phyloP scores from a whole-genome alignment of 2,329 filamentous ascomycete genomes.

The Rhynchosporium secalis region DNA sequence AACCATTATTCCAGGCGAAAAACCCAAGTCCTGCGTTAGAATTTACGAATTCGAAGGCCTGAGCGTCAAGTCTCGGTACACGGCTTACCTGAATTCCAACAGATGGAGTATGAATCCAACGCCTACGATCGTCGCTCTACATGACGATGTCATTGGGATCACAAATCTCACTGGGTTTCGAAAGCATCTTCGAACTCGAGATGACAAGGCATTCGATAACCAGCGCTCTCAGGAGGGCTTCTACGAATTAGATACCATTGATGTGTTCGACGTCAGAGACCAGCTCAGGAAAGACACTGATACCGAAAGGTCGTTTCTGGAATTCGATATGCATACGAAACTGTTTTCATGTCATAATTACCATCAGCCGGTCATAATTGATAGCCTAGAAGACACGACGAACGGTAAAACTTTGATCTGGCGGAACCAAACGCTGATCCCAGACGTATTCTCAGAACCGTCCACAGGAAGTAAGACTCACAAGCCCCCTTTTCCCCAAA shows the following conservation, averaged over 20 bases:
- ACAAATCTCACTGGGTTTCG: not conserved
- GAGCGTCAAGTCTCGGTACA: not conserved
- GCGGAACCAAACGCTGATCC: slow-evolving; percentile 5
- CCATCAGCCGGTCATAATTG: not conserved
- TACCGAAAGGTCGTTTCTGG: not conserved
- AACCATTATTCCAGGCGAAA: not conserved
- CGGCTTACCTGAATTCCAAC: not conserved
- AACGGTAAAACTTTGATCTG: not conserved
- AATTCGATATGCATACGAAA: slow-evolving; percentile 8
- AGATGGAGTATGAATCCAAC: not conserved
- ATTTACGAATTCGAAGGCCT: slow-evolving; percentile 4
- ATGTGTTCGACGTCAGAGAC: not conserved
- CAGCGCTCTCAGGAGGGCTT: too few relatives aligned
- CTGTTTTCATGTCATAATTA: not conserved
- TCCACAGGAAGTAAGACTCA: too few relatives aligned
- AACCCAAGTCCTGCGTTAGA: not conserved
- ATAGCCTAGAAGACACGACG: not conserved
- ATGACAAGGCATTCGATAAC: too few relatives aligned
- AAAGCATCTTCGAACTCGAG: not conserved
- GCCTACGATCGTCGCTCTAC: not conserved
- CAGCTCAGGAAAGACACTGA: too few relatives aligned
- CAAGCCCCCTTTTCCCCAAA: too few relatives aligned
- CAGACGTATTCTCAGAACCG: not conserved
- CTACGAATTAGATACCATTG: not conserved
- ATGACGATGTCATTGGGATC: not conserved